Conservation (phyloP, 208 protist genomes). For the Acanthamoeba healyi region DNA sequence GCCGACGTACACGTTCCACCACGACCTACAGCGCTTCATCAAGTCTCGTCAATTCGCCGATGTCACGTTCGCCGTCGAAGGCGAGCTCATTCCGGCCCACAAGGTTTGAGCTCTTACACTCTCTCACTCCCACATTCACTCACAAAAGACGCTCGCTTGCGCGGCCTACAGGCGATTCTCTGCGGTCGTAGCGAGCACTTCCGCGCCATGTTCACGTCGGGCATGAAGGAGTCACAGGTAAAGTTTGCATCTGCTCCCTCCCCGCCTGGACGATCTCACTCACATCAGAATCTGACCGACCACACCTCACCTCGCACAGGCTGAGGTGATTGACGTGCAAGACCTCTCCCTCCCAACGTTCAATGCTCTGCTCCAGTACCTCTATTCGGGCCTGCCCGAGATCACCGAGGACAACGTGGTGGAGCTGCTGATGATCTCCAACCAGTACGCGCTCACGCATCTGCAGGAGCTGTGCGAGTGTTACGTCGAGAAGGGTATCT, state of each 20-base stretch:
- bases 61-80: constrained; percentile 21
- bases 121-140: background rate
- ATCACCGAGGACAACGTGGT: constrained; percentile 60
- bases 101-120: background rate
- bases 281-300: too few species aligned
- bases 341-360: background rate
- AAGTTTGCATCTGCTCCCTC: too few species aligned
- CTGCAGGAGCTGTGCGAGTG: constrained; percentile 56
- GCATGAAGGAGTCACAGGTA: constrained; percentile 62
- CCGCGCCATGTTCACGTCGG: constrained; percentile 49
- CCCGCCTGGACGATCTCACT: too few species aligned
- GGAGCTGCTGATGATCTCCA: constrained; percentile 50
- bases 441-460: constrained; percentile 28
- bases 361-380: background rate
- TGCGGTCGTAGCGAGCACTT: constrained; percentile 51
- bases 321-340: background rate
- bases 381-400: constrained; percentile 1
- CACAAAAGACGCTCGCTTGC: background rate
- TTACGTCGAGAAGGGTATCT: constrained; percentile 56
- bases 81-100: constrained; percentile 33
- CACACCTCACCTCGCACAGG: too few species aligned
- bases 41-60: background rate
- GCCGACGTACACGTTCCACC: background rate
- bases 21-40: background rate
- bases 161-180: background rate